Conservation (phyloP, 352 stramenopile species). For the Phytophthora europaea region DNA sequence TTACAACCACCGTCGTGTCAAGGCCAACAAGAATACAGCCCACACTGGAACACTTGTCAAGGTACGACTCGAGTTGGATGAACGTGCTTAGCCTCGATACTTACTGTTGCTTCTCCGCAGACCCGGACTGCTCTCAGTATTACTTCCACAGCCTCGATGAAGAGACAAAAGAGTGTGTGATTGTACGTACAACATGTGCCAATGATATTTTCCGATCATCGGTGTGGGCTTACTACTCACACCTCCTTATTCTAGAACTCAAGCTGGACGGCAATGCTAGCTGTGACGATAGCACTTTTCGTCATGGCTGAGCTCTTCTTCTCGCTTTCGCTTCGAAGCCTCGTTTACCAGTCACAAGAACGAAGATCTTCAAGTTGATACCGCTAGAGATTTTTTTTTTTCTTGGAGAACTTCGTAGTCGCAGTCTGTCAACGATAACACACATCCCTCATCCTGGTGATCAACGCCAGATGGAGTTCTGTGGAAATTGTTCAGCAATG, state of each 20-base stretch:
- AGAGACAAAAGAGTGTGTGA: constrained; percentile 51
- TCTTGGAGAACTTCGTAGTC: background rate
- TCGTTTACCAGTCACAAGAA: constrained; percentile 27
- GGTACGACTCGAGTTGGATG: constrained; percentile 31
- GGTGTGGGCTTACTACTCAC: background rate
- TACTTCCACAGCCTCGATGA: constrained; percentile 71
- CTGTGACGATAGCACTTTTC: constrained; percentile 47
- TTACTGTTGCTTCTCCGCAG: constrained; percentile 24
- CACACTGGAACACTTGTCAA: constrained; percentile 59
- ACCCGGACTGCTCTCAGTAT: constrained; percentile 68
- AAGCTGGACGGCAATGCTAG: constrained; percentile 48
- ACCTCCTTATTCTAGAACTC: constrained; percentile 37
- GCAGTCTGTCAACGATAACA: background rate
- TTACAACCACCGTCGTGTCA: constrained; percentile 32
- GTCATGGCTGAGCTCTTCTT: constrained; percentile 53
- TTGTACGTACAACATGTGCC: constrained; percentile 53
- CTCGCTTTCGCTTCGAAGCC: constrained; percentile 40
- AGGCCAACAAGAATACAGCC: constrained; percentile 53
- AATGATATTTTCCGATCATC: background rate
- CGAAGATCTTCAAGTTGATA: background rate
- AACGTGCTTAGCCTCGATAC: background rate
- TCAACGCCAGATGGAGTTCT: no score
- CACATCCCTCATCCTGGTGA: no score
- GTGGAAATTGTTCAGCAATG: no score
- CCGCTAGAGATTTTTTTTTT: background rate